Evolutionary conservation across 805 yeast genomes (phyloP).

Genomic region (Metschnikowia drakensbergensis): DNA sequence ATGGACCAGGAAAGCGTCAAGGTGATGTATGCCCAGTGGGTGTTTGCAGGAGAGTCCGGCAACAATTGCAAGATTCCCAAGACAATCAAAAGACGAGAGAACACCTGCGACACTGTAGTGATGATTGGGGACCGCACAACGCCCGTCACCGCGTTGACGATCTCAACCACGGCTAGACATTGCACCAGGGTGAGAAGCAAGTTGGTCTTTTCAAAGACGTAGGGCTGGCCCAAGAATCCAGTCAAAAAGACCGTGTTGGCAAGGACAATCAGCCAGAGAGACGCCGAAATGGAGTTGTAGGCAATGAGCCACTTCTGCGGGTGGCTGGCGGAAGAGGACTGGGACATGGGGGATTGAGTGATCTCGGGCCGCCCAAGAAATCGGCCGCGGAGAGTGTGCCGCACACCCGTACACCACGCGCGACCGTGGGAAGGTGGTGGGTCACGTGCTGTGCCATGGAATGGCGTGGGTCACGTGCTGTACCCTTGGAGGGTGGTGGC

Average conservation of each 20-base stretch:
- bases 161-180: conserved; percentile 74
- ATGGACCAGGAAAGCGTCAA: conserved; percentile 84
- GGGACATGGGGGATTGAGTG: not conserved
- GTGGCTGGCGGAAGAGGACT: conserved; percentile 11
- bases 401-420: not conserved
- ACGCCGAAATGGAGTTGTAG: conserved; percentile 40
- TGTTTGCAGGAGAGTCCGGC: conserved; percentile 66
- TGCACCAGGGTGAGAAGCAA: conserved; percentile 64
- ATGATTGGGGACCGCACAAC: conserved; percentile 79
- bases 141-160: conserved; percentile 73
- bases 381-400: too few species aligned
- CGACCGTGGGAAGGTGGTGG: too few species aligned
- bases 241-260: conserved; percentile 38
- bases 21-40: conserved; percentile 58
- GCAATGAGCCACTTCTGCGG: conserved; percentile 39
- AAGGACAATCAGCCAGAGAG: conserved; percentile 40
- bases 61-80: conserved; percentile 75
- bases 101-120: conserved; percentile 84
- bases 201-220: conserved; percentile 56
- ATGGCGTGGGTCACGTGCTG: too few species aligned
- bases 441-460: too few species aligned
- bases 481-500: too few species aligned
- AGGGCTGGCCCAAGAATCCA: conserved; percentile 55
- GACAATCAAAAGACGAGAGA: conserved; percentile 77
- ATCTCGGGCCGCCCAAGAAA: not conserved